Evolutionary conservation across 1,139 yeast genomes (phyloP), one percentile per base, ranked within the genome.

Genomic region (Hemisphaericaspora subhashii): DNA sequence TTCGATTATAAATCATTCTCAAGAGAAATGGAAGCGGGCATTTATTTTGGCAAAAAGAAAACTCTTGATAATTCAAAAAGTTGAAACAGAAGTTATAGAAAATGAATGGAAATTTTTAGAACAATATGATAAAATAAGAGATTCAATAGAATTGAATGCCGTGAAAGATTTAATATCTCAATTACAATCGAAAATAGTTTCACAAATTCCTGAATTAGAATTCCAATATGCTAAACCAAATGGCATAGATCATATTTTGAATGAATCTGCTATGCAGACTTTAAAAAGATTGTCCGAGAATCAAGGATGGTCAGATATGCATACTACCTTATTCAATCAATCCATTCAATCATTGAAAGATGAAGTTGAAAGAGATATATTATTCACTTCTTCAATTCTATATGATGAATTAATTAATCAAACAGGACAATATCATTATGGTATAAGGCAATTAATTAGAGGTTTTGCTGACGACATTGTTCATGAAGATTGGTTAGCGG

Each of bases 1-100:
- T 16, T 64, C 73, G 2, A 46, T 77, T 4, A 58, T 62, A n/a
- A 67, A 66, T 29, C 71, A 70, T 33, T 64, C 57, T 24, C 70
- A 67, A 25, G 76, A 72, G 13, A 72, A 71, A 43, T 66, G 77
- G 62, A 68, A 60, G 37, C 72, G 69, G 41, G 69, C 74, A 37
- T 75, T 74, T 45, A 55, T 77, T 14, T 62, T 84, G 23, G 82
- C 86, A 20, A 82, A 82, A 49, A 59, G 87, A 38, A 76, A 80
- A 48, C 52, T 81, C 21, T 46, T 83, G 17, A 53, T 79, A 13
- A 51, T 71, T 40, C 74, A 75, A 57, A 55, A 64, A 46, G 48
- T 60, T 45, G 68, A 81, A 53, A 48, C 65, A 45, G 62, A 60
- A 45, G 54, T 54, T 42, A 52, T 67, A 53, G 31, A 30, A 22